These are phyloP conservation scores for Fimicolochytrium jonesii DNA, from an alignment of 192 early-diverging fungal species.

Conservation along the genomic window DNA sequence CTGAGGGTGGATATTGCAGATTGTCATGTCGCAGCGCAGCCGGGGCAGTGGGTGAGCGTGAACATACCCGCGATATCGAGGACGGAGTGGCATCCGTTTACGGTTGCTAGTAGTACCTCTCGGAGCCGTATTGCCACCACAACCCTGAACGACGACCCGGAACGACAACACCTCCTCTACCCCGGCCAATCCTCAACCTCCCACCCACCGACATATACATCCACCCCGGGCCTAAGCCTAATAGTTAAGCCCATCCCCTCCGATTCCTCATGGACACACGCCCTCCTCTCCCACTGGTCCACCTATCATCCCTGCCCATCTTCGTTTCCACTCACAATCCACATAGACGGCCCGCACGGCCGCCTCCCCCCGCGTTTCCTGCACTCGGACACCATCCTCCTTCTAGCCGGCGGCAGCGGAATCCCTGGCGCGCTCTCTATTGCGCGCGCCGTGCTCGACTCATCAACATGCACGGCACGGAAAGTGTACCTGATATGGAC, in stretches of 20 bases:
- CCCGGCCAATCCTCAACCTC: neutral
- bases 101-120: neutral
- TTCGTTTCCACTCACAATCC: neutral
- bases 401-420: conserved; percentile 19
- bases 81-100: conserved; percentile 26
- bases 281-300: neutral
- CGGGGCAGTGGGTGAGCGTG: conserved; percentile 24
- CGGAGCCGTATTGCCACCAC: too few relatives aligned
- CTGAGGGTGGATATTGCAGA: conserved; percentile 18
- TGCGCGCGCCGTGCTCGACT: neutral
- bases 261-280: conserved; percentile 15
- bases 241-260: conserved; percentile 5
- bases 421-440: conserved; percentile 19
- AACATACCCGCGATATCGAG: conserved; percentile 18
- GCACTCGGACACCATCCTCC: neutral
- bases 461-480: too few relatives aligned
- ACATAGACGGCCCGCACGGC: conserved; percentile 23
- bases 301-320: too few relatives aligned
- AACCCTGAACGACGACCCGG: too few relatives aligned
- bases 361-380: conserved; percentile 22
- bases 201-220: too few relatives aligned
- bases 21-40: conserved; percentile 4
- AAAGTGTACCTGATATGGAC: conserved; percentile 13
- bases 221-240: neutral
- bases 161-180: too few relatives aligned